phyloP scores from a whole-genome alignment of 176 grass and related monocot species.

The Aechmea fasciata region DNA sequence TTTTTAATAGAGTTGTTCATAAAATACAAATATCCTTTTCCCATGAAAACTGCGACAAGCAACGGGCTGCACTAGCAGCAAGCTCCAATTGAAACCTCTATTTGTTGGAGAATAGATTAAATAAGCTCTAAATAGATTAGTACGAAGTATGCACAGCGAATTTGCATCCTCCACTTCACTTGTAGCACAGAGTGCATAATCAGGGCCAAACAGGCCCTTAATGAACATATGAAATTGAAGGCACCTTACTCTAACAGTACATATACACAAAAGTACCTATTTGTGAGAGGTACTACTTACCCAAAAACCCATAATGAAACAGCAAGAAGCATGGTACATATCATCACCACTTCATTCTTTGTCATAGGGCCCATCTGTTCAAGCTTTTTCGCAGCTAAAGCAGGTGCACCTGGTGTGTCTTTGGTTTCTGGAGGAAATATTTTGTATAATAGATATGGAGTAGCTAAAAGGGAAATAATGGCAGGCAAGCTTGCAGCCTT shows the following conservation, averaged over 20 bases:
- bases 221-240: neutral
- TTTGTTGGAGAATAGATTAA: no score
- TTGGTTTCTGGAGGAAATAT: slow-evolving; percentile 74
- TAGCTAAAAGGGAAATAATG: slow-evolving; percentile 47
- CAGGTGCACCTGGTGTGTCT: slow-evolving; percentile 72
- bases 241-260: neutral
- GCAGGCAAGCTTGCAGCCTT: slow-evolving; percentile 82
- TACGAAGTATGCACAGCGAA: no score
- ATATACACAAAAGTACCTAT: neutral
- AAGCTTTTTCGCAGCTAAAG: slow-evolving; percentile 47
- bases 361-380: slow-evolving; percentile 68
- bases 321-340: slow-evolving; percentile 78
- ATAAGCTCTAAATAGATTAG: neutral
- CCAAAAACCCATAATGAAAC: slow-evolving; percentile 64
- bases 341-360: slow-evolving; percentile 79
- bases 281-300: slow-evolving; percentile 30
- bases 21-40: no score
- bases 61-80: no score
- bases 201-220: neutral
- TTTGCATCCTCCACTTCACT: no score
- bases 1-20: no score
- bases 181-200: no score
- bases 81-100: no score
- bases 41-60: no score
- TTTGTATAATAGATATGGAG: slow-evolving; percentile 80